Evolutionary conservation across 2,329 filamentous ascomycete species (phyloP).

Genomic region (Nigrospora osmanthi): DNA sequence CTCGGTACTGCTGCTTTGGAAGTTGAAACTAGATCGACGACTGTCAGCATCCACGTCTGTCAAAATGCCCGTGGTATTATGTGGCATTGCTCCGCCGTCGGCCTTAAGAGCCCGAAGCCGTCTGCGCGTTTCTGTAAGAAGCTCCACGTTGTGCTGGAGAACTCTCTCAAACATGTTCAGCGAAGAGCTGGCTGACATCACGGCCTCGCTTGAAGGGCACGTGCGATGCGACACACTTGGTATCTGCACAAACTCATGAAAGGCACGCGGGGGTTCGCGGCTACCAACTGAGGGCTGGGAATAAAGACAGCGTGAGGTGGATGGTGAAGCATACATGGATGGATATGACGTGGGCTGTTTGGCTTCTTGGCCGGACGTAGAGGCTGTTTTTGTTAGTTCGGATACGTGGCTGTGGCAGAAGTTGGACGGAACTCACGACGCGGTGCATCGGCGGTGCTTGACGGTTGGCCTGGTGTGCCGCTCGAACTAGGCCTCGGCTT

Average conservation of each 20-base stretch:
- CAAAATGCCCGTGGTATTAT: background rate
- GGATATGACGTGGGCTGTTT: constrained; percentile 22
- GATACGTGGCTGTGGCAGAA: background rate
- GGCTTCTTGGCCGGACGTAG: constrained; percentile 9
- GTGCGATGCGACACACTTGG: background rate
- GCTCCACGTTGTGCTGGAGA: constrained; percentile 23
- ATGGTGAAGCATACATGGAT: constrained; percentile 38
- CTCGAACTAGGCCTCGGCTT: constrained; percentile 9
- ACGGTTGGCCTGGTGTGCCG: background rate
- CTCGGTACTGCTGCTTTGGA: constrained; percentile 44
- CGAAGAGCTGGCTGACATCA: background rate
- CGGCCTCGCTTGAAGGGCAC: constrained; percentile 21
- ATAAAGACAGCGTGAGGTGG: constrained; percentile 5
- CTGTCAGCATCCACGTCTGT: constrained; percentile 20
- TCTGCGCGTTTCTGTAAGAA: background rate
- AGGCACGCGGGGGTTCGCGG: too few species aligned
- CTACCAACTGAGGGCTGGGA: background rate
- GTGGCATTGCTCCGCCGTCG: constrained; percentile 9
- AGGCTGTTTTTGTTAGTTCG: constrained; percentile 9
- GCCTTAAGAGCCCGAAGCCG: too few species aligned
- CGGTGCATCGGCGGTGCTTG: background rate
- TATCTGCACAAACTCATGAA: too few species aligned
- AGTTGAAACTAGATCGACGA: constrained; percentile 21
- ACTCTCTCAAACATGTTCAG: constrained; percentile 28
- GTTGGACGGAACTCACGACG: background rate